Base-by-base conservation (phyloP, 441 rosid genomes). In the Eutrema salsugineum region DNA sequence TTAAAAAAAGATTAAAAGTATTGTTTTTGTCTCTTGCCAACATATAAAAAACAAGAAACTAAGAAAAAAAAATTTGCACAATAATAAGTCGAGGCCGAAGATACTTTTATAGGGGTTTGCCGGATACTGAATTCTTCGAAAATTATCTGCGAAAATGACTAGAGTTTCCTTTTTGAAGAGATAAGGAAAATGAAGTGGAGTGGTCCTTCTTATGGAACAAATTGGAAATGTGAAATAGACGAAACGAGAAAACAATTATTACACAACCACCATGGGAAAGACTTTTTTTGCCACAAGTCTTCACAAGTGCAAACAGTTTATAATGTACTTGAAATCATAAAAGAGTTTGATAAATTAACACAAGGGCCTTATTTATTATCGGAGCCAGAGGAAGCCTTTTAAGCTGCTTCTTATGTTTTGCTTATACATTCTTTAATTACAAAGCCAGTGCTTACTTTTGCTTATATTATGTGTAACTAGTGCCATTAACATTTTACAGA, bases 231-330 rank as follows among this genome's bases (percentile, higher is more conserved):
- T 77, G 28, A 71, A 59, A 70, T 51, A 59, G 72, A 71, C 64
- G 44, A 70, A 70, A 70, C 72, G 24, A 70, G 79, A 42, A 76
- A 58, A 20, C 63, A 64, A 70, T 65, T 59, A 77, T 77, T 71
- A 77, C 68, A 77, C 51, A 35, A 53, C 77, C 69, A 77, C 53
- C 68, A 71, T 35, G 16, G 16, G 46, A 66, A 65, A 65, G 72
- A 53, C 68, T 59, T 71, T 62, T 14, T 46, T 30, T 49, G 17
- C 50, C 77, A 50, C 36, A 57, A 24, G 27, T 12, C 36, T 51
- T 53, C 33, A 33, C 33, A 48, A 6, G 48, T 47, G 56, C 32
- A 61, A n/a, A 61, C 70, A 63, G 12, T 32, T 50, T 42, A n/a
- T 20, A 2, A 11, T 65, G 22, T 4, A 56, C 36, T 38, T 40